phyloP scores from a whole-genome alignment of 139 green algal species.

The Nannochloris sp. region DNA sequence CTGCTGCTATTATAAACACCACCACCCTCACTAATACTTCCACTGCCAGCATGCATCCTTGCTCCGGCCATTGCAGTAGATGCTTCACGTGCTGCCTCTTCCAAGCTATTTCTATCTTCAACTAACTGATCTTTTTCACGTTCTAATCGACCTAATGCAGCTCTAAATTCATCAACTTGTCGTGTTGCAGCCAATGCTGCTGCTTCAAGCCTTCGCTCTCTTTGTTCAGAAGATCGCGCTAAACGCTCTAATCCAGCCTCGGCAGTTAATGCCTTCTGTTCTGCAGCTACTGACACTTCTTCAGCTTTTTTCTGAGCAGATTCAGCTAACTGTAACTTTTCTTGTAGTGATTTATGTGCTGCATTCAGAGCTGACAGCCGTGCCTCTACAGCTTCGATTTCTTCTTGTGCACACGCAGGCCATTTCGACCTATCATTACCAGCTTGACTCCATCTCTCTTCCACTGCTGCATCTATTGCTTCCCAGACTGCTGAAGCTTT shows the following conservation, averaged over 20 bases:
- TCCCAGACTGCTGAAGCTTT: background rate
- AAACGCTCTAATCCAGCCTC: background rate
- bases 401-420: slow-evolving; percentile 16
- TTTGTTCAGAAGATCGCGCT: slow-evolving; percentile 2
- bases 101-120: slow-evolving; percentile 9
- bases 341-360: background rate
- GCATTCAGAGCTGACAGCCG: slow-evolving; percentile 10
- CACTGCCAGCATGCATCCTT: background rate
- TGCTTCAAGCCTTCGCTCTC: slow-evolving; percentile 5
- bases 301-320: background rate
- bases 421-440: slow-evolving; percentile 4
- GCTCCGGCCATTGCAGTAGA: background rate
- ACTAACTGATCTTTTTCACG: slow-evolving; percentile 22
- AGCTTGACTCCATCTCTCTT: background rate
- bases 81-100: too few species aligned
- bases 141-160: background rate
- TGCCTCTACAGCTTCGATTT: slow-evolving; percentile 17
- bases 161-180: slow-evolving; percentile 12
- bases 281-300: background rate
- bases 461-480: background rate
- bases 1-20: too few species aligned
- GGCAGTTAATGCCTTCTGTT: background rate
- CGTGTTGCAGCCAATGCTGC: background rate
- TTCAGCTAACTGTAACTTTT: background rate
- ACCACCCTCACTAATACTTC: slow-evolving; percentile 6